Conservation (phyloP, 2,329 filamentous ascomycete genomes). For the Penicillium sp. region DNA sequence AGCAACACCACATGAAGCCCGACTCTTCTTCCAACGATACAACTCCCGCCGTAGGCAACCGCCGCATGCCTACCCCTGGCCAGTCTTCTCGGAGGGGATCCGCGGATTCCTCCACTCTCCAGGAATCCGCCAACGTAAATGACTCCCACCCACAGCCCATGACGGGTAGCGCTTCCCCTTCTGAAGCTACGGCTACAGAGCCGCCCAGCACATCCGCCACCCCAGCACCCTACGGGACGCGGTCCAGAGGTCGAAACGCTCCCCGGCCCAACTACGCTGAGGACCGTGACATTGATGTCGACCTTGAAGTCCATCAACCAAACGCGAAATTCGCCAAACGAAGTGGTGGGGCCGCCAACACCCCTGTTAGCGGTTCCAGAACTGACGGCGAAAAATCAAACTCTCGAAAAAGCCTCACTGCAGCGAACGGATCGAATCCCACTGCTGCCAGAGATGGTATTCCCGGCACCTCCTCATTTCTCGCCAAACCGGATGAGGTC, state of each 20-base stretch:
- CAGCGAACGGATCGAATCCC: conserved; percentile 38
- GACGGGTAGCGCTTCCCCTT: conserved; percentile 50
- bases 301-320: conserved; percentile 68
- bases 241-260: conserved; percentile 85
- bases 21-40: conserved; percentile 29
- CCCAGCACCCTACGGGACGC: conserved; percentile 83
- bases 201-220: conserved; percentile 51
- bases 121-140: conserved; percentile 35
- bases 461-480: conserved; percentile 64
- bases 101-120: conserved; percentile 27
- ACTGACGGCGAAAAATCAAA: conserved; percentile 46
- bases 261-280: conserved; percentile 94
- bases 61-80: conserved; percentile 34
- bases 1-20: conserved; percentile 34
- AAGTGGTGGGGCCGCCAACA: conserved; percentile 31
- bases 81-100: conserved; percentile 40
- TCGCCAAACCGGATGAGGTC: conserved; percentile 52
- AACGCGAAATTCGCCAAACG: conserved; percentile 40
- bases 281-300: conserved; percentile 86
- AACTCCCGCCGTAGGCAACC: conserved; percentile 21
- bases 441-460: conserved; percentile 52
- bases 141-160: conserved; percentile 48
- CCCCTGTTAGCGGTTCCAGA: conserved; percentile 39
- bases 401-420: conserved; percentile 46
- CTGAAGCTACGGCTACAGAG: conserved; percentile 43